Base-by-base conservation (phyloP, 73 alveolate species). In the Paramecium octaurelia region DNA sequence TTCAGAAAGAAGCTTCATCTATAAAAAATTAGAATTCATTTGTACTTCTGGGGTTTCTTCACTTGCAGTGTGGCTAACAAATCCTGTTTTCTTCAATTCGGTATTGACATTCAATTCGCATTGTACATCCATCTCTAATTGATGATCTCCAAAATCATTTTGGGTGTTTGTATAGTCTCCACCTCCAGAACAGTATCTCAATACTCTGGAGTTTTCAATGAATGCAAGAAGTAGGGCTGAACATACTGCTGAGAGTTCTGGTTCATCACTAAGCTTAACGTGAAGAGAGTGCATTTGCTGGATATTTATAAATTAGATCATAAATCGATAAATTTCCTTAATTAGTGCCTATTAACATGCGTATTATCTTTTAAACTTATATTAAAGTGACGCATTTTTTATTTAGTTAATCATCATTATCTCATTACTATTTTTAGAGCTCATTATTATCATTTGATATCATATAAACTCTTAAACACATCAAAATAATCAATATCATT, bases 31-130 rank as follows among this genome's bases (percentile, higher is more conserved):
- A 54, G 18, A 36, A 31, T 42, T n/a, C 14, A 14, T 36, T 35
- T 42, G 4, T 80, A 80, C 91, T 21, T 80, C 91, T 43, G 91
- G 91, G 4, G 91, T 80, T 64, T 80, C 91, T 35, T 80, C 91
- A 80, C 50, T 44, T 24, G 91, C 91, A 0, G 70, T 44, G 16
- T 80, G 73, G 23, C 91, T 80, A 23, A 80, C 91, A 42, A 44
- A 48, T 16, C 76, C 75, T 14, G 91, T 80, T 24, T 80, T 80
- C 36, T 80, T 31, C 18, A 80, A 35, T 80, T 80, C 91, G 10
- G 23, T 20, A 24, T 44, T 80, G 16, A 80, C 57, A 80, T 44
- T 44, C 18, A 31, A 8, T 80, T 80, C 91, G 29, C 91, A 80
- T 24, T 44, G 12, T 8, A 80, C 91, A 80, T 80, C 91, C 70